phyloP scores from a whole-genome alignment of 2,329 filamentous ascomycete genomes.

The Pestalotiopsis sp. region DNA sequence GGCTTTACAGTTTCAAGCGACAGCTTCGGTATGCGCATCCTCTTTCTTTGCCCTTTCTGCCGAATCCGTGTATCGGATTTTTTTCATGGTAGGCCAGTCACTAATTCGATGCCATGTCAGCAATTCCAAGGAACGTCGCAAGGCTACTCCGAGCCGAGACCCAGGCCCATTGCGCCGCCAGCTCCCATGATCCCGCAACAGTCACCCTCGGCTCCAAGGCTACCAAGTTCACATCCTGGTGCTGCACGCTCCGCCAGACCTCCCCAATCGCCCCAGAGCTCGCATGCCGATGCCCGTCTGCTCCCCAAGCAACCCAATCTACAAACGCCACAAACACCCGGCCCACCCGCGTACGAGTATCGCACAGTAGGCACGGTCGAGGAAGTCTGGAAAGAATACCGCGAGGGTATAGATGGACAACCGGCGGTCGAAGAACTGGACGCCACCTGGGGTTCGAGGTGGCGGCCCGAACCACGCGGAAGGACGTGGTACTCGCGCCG shows the following conservation, averaged over 20 bases:
- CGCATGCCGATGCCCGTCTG: conserved; percentile 21
- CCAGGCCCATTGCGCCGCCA: neutral
- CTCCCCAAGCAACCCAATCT: conserved; percentile 23
- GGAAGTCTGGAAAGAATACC: conserved; percentile 38
- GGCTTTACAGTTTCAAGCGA: conserved; percentile 30
- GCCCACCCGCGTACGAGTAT: conserved; percentile 34
- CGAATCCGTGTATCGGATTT: neutral
- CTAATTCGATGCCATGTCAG: neutral
- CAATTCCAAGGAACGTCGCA: conserved; percentile 9
- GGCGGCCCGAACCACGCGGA: conserved; percentile 36
- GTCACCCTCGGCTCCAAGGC: conserved; percentile 20
- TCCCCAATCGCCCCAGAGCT: conserved; percentile 25
- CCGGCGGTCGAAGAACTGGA: conserved; percentile 36
- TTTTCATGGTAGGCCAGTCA: neutral
- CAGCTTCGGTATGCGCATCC: conserved; percentile 29
- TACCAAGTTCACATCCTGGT: conserved; percentile 20
- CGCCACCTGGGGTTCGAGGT: conserved; percentile 34
- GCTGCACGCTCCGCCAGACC: conserved; percentile 23
- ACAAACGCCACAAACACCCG: conserved; percentile 27
- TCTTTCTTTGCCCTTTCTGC: neutral
- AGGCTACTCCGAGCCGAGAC: conserved; percentile 3
- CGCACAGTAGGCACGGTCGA: conserved; percentile 34
- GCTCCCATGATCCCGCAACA: conserved; percentile 1
- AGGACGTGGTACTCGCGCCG: conserved; percentile 38
- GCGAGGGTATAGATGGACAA: conserved; percentile 35